These are phyloP conservation scores for Eudorina sp. DNA, from an alignment of 139 green algal genomes.

Conservation along the genomic window DNA sequence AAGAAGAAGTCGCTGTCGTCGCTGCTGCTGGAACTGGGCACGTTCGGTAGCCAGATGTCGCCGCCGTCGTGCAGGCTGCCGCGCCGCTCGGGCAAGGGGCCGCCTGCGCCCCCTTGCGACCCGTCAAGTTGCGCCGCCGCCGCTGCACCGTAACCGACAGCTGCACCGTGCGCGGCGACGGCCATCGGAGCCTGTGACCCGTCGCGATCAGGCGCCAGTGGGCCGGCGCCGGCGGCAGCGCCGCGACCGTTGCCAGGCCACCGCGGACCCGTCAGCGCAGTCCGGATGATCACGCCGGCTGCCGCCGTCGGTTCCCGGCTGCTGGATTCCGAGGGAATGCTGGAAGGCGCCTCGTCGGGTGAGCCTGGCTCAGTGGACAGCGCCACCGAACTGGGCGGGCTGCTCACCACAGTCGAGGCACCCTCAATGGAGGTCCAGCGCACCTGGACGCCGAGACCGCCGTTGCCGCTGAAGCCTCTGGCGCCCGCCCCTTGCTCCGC, in stretches of 20 bases:
- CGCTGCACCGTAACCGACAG: too few relatives aligned
- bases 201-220: too few relatives aligned
- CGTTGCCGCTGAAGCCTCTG: too few relatives aligned
- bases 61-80: slow-evolving; percentile 35
- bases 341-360: not conserved
- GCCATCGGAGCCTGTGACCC: too few relatives aligned
- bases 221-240: not conserved
- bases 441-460: not conserved
- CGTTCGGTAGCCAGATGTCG: not conserved
- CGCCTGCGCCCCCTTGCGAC: too few relatives aligned
- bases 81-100: not conserved
- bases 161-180: too few relatives aligned
- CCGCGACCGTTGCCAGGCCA: not conserved
- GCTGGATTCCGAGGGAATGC: not conserved
- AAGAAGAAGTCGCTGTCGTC: slow-evolving; percentile 14
- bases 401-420: slow-evolving; percentile 14
- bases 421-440: not conserved
- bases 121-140: too few relatives aligned
- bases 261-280: not conserved
- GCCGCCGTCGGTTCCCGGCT: not conserved
- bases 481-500: too few relatives aligned
- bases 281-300: not conserved
- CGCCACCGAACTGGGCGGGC: slow-evolving; percentile 33
- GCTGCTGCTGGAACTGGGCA: slow-evolving; percentile 1
- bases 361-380: slow-evolving; percentile 10